phyloP scores from a whole-genome alignment of 441 rosid species.

The Aleurites moluccanus region DNA sequence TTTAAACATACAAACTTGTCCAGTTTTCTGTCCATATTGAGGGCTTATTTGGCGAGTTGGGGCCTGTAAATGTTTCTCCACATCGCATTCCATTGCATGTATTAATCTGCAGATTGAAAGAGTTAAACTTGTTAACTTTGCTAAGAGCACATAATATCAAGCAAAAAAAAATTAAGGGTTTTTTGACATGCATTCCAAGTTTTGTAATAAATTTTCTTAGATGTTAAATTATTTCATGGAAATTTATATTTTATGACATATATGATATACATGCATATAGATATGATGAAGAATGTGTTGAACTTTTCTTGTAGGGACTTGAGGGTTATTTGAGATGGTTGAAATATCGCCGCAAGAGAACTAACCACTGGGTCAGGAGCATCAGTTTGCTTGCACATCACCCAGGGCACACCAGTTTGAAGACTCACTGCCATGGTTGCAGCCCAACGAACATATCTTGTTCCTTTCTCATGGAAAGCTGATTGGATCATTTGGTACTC shows the following conservation, averaged over 20 bases:
- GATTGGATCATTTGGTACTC: conserved; percentile 53
- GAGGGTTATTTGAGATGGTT: neutral
- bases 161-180: neutral
- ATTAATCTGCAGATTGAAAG: conserved; percentile 50
- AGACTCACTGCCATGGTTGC: conserved; percentile 60
- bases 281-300: neutral
- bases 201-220: neutral
- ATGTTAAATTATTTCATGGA: neutral
- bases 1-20: conserved; percentile 67
- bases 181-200: neutral
- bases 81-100: conserved; percentile 74
- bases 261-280: neutral
- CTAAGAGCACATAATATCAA: neutral
- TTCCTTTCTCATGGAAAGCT: conserved; percentile 50
- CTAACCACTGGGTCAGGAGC: conserved; percentile 78
- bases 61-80: conserved; percentile 66
- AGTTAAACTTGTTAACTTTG: neutral
- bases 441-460: conserved; percentile 61
- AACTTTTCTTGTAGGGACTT: neutral
- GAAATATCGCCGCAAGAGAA: conserved; percentile 13
- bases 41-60: conserved; percentile 72
- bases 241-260: neutral
- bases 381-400: conserved; percentile 81
- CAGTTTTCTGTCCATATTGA: conserved; percentile 84
- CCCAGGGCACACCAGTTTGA: conserved; percentile 78